Evolutionary conservation across 2,329 filamentous ascomycete genomes (phyloP).

Genomic region (Ceratocystis destructans): DNA sequence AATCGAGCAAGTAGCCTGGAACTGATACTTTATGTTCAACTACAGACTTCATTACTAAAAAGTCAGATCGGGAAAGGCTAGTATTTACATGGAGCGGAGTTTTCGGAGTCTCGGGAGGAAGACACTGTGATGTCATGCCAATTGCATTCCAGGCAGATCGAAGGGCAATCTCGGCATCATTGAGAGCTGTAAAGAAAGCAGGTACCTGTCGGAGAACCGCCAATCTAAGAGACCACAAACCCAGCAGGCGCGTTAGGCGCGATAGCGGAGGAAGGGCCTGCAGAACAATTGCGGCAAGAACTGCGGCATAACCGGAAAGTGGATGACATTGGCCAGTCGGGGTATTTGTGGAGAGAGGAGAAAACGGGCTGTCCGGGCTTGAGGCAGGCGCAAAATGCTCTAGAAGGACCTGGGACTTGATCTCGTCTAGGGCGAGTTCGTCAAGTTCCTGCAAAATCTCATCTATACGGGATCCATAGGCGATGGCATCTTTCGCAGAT

Average conservation of each 20-base stretch:
- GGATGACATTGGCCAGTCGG: not conserved
- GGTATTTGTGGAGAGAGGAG: constrained; percentile 30
- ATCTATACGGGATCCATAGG: constrained; percentile 59
- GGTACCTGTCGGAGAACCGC: constrained; percentile 62
- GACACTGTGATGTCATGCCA: constrained; percentile 23
- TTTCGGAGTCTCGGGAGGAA: constrained; percentile 12
- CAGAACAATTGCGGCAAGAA: constrained; percentile 84
- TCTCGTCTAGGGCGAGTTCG: constrained; percentile 63
- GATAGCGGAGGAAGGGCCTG: constrained; percentile 73
- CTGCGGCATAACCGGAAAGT: constrained; percentile 41
- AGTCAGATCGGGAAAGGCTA: constrained; percentile 33
- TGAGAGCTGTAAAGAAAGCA: constrained; percentile 49
- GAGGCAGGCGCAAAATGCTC: constrained; percentile 55
- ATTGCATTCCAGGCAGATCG: constrained; percentile 53
- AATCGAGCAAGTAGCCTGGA: constrained; percentile 62
- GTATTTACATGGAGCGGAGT: not conserved
- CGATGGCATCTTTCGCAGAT: constrained; percentile 45
- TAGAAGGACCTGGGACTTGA: constrained; percentile 76
- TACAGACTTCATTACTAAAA: constrained; percentile 45
- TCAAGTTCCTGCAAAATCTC: constrained; percentile 59
- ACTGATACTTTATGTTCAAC: constrained; percentile 56
- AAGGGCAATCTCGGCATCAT: constrained; percentile 52
- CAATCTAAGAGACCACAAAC: constrained; percentile 65
- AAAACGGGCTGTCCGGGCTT: constrained; percentile 28
- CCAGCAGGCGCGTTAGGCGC: constrained; percentile 56